Evolutionary conservation across 306 rosid species (phyloP), one percentile per base, ranked within the genome.

Genomic region (Quillaja saponaria): DNA sequence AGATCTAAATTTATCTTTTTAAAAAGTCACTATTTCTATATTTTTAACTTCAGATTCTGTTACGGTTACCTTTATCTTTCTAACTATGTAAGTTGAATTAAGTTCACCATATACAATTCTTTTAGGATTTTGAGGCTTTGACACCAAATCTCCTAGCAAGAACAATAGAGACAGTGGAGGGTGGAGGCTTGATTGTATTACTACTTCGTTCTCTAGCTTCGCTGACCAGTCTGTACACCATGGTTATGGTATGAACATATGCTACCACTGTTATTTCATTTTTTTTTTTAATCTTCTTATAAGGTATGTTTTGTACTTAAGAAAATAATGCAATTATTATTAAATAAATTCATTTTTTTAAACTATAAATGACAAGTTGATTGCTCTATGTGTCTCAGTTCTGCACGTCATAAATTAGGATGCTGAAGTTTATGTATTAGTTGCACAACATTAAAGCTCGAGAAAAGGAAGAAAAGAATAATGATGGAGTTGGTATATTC

Each of bases 91-190:
- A 37, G 34, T 58, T 58, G 20, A 54, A 50, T 46, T 10, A 13
- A 60, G 11, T 81, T 79, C 16, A n/a, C 18, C 45, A 2, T 53
- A 52, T 58, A 51, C 16, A 63, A 49, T 82, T 55, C 37, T 42
- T 62, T 55, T 71, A 92, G 99, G 99, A 92, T 75, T 92, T 88
- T 66, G 99, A 86, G 73, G 99, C 96, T 10, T 51, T 92, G 83
- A 89, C 96, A 6, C 96, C 99, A 21, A 92, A 92, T 81, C 84
- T 89, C 37, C 82, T 92, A 3, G 99, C 96, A 60, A 86, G 99
- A 75, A 84, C 99, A 0, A 87, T 92, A 67, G 99, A 92, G 79
- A 92, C 99, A 0, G 99, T 89, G 63, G 95, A 92, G 80, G 99
- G 99, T 67, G 99, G 99, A 41, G 99, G 99, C 44, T n/a, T 92